These are phyloP conservation scores for Acacia crassicarpa DNA, from an alignment of 306 rosid species.

Conservation along the genomic window DNA sequence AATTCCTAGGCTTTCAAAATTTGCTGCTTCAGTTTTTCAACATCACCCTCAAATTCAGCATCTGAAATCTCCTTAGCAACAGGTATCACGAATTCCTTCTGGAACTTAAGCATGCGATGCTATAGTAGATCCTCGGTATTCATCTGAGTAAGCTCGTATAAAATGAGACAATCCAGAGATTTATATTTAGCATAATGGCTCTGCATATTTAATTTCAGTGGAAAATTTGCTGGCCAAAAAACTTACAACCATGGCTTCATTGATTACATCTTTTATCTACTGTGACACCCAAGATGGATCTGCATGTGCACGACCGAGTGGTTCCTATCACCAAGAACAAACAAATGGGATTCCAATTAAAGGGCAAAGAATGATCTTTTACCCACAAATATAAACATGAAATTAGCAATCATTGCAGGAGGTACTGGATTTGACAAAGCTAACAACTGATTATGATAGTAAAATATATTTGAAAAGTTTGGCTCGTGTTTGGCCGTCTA, in stretches of 20 bases:
- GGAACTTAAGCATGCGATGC: slow-evolving; percentile 79
- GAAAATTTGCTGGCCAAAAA: slow-evolving; percentile 15
- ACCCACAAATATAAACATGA: neutral
- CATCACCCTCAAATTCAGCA: slow-evolving; percentile 53
- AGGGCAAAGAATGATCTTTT: neutral
- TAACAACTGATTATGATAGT: neutral
- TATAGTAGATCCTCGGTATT: slow-evolving; percentile 55
- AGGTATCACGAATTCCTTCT: slow-evolving; percentile 66
- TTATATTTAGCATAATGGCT: slow-evolving; percentile 20
- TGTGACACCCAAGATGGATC: slow-evolving; percentile 84
- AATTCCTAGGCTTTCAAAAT: slow-evolving; percentile 44
- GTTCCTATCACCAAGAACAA: slow-evolving; percentile 61
- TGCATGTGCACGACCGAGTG: slow-evolving; percentile 92
- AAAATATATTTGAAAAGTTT: too few relatives aligned
- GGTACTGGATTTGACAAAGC: slow-evolving; percentile 15
- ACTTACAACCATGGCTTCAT: slow-evolving; percentile 84
- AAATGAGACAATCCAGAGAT: slow-evolving; percentile 26
- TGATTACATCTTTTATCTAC: slow-evolving; percentile 75
- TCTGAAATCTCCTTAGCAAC: slow-evolving; percentile 36
- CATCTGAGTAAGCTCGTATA: slow-evolving; percentile 74
- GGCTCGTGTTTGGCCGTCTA: slow-evolving; percentile 10
- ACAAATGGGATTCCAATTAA: slow-evolving; percentile 22
- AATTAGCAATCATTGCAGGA: slow-evolving; percentile 17
- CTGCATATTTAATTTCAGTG: slow-evolving; percentile 20
- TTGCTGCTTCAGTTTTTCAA: slow-evolving; percentile 60